Base-by-base conservation (phyloP, 176 grass and related monocot genomes). In the Cenchrus americanus region DNA sequence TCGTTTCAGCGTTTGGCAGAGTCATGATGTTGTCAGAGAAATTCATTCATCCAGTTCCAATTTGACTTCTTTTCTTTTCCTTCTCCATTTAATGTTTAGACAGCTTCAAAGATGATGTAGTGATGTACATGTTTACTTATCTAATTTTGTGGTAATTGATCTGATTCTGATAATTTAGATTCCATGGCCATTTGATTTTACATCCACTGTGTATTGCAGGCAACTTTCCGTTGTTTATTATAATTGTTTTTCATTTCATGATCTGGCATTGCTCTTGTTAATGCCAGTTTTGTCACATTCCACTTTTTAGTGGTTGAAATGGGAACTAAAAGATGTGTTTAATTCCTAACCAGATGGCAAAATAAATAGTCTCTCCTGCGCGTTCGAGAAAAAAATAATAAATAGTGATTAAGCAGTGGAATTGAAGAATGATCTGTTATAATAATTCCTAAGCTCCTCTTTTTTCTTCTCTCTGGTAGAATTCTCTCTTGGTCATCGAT, bases 21-120 rank as follows among this genome's bases (percentile, higher is more conserved):
- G 14, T 23, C 26, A 7, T 82, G 58, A 26, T 14, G 10, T 14
- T 74, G 46, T 15, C 9, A n/a, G 54, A 66, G 69, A 80, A 78
- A 66, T 62, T 75, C 13, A 10, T 79, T 72, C 67, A 48, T 71
- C 43, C 19, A 32, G 26, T 49, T 86, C 17, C 63, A 55, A 11
- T 87, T 64, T 9, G n/a, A 50, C 58, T 48, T 41, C 62, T 17
- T 83, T 84, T 82, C 59, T 60, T 80, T 80, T 71, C 32, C 69
- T 75, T 70, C 41, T 75, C 14, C 17, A 15, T 53, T 73, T 18
- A 5, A 12, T 50, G 42, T 81, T 75, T 81, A 75, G 77, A 51
- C 5, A 63, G 10, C 18, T 69, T 63, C n/a, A 76, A 32, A 46
- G 44, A 61, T 84, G 6, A 3, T 80, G 69, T 75, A 79, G 60